Evolutionary conservation across 176 grass and related monocot species (phyloP).

Genomic region (Ensete ventricosum): DNA sequence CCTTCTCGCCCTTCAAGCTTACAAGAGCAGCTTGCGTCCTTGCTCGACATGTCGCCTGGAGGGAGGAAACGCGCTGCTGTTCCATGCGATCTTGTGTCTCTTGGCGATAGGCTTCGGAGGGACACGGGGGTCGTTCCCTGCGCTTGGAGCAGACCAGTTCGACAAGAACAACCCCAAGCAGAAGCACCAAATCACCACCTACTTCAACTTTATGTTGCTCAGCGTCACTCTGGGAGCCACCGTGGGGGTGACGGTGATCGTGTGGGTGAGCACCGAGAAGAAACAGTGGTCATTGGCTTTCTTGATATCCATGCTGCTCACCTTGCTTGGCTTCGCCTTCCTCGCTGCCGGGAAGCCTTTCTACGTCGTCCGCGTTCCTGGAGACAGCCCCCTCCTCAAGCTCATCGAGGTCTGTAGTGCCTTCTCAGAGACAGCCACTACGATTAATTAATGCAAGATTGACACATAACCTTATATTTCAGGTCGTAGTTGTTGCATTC

Average conservation of each 20-base stretch:
- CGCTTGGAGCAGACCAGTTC: constrained; percentile 75
- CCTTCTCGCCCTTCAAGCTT: constrained; percentile 56
- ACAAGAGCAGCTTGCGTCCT: constrained; percentile 29
- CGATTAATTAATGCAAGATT: no score
- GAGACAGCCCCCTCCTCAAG: constrained; percentile 34
- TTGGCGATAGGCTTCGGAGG: constrained; percentile 55
- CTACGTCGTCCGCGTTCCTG: constrained; percentile 41
- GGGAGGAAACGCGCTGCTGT: constrained; percentile 24
- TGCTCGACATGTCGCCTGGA: constrained; percentile 19
- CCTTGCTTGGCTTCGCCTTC: constrained; percentile 28
- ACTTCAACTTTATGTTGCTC: constrained; percentile 88
- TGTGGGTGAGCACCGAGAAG: constrained; percentile 34
- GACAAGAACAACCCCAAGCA: constrained; percentile 44
- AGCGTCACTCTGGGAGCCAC: constrained; percentile 30
- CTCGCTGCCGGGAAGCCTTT: constrained; percentile 43
- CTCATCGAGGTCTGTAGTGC: constrained; percentile 32
- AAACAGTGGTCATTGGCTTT: constrained; percentile 46
- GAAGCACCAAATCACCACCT: constrained; percentile 46
- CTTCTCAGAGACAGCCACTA: no score
- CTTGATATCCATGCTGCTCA: constrained; percentile 26
- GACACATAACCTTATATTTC: neutral
- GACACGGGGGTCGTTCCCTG: constrained; percentile 50
- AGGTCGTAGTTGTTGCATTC: constrained; percentile 43
- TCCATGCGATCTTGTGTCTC: constrained; percentile 47
- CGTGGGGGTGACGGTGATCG: constrained; percentile 50